Conservation (phyloP, 2,329 filamentous ascomycete species). For the Fusarium subglutinans region DNA sequence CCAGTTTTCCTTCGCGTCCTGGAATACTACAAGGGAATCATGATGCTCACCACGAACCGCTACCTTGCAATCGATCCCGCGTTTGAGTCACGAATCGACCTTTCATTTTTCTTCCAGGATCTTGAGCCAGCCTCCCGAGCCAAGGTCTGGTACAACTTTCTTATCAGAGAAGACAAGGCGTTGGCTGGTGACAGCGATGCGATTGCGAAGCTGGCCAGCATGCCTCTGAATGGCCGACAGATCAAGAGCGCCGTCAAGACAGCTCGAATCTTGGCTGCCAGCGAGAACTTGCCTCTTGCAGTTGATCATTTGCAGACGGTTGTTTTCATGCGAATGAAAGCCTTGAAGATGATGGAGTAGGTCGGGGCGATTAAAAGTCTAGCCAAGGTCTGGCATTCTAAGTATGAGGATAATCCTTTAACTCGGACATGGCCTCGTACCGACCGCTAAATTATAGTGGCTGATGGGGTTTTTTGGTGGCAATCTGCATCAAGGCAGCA, state of each 20-base stretch:
- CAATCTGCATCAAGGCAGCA: background rate
- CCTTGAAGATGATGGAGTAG: background rate
- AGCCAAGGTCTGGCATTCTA: background rate
- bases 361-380: fast-evolving
- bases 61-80: constrained; percentile 53
- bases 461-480: background rate
- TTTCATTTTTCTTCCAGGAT: constrained; percentile 47
- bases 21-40: constrained; percentile 50
- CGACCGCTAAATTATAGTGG: too few relatives aligned
- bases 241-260: constrained; percentile 29
- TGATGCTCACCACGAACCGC: constrained; percentile 55
- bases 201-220: background rate
- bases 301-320: constrained; percentile 6
- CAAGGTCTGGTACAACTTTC: constrained; percentile 37
- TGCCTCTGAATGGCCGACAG: constrained; percentile 26
- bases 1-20: constrained; percentile 40
- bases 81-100: constrained; percentile 56
- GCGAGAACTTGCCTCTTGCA: background rate
- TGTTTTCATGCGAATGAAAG: constrained; percentile 1
- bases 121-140: constrained; percentile 32
- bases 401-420: background rate
- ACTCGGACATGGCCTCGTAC: background rate
- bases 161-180: background rate
- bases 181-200: background rate
- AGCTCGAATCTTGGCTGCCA: constrained; percentile 3